phyloP scores from a whole-genome alignment of 2,329 filamentous ascomycete genomes.

The Aspergillus melleus region DNA sequence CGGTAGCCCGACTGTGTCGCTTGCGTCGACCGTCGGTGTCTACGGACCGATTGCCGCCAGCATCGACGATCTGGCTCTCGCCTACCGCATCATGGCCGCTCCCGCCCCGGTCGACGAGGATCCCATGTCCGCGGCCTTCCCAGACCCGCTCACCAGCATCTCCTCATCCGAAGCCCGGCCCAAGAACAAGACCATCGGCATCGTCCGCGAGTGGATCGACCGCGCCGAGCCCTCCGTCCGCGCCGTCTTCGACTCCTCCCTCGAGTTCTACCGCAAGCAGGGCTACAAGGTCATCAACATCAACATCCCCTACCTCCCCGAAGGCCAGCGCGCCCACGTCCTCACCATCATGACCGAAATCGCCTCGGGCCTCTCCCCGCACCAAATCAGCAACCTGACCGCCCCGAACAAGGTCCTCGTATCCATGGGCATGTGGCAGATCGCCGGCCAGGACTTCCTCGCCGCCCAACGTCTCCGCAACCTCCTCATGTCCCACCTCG shows the following conservation, averaged over 20 bases:
- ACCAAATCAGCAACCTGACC: slow-evolving; percentile 59
- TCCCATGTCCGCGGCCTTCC: slow-evolving; percentile 63
- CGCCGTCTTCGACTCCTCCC: slow-evolving; percentile 59
- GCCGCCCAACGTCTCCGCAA: slow-evolving; percentile 72
- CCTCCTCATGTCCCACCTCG: slow-evolving; percentile 76
- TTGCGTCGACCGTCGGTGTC: slow-evolving; percentile 64
- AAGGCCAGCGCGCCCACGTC: slow-evolving; percentile 75
- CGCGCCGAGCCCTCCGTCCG: slow-evolving; percentile 65
- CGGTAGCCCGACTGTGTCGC: slow-evolving; percentile 57
- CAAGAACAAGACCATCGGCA: slow-evolving; percentile 65
- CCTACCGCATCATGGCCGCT: slow-evolving; percentile 77
- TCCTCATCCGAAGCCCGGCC: slow-evolving; percentile 36
- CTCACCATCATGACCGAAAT: slow-evolving; percentile 76
- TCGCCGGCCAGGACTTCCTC: slow-evolving; percentile 68
- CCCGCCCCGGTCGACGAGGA: slow-evolving; percentile 62
- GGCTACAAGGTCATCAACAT: slow-evolving; percentile 49
- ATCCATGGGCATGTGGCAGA: slow-evolving; percentile 60
- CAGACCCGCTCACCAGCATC: slow-evolving; percentile 49
- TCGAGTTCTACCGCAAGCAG: slow-evolving; percentile 54
- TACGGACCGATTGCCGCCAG: slow-evolving; percentile 74
- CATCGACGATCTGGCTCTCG: slow-evolving; percentile 74
- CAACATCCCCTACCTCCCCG: slow-evolving; percentile 58
- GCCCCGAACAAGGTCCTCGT: slow-evolving; percentile 70
- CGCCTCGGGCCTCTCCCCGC: slow-evolving; percentile 49
- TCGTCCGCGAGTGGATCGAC: slow-evolving; percentile 69